Conservation (phyloP, 179 eudicot species). For the Beta macrorhiza region DNA sequence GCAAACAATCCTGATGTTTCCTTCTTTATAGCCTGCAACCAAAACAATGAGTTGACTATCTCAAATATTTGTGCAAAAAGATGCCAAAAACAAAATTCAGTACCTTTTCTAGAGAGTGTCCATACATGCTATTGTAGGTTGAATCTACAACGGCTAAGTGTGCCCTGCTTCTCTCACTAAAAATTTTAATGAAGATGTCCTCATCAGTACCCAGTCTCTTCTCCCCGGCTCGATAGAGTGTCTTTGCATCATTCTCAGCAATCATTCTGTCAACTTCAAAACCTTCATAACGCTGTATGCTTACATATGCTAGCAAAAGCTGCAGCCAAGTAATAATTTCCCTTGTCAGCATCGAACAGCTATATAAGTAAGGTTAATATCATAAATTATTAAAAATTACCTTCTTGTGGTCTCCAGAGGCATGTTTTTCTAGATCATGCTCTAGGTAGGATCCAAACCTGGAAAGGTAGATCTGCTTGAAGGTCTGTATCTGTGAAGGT, state of each 20-base stretch:
- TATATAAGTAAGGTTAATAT: not conserved
- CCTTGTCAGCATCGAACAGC: not conserved
- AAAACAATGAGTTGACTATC: constrained; percentile 7
- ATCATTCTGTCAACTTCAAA: constrained; percentile 57
- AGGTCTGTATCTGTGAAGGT: constrained; percentile 43
- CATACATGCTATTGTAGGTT: constrained; percentile 55
- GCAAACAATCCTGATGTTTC: constrained; percentile 76
- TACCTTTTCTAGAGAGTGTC: constrained; percentile 68
- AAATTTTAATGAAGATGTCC: constrained; percentile 58
- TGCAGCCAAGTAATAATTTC: constrained; percentile 26
- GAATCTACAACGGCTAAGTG: constrained; percentile 68
- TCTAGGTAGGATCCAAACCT: constrained; percentile 45
- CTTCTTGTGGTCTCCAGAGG: constrained; percentile 51
- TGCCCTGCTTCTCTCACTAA: constrained; percentile 73
- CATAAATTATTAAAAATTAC: constrained; percentile 23
- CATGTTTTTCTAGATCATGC: constrained; percentile 42
- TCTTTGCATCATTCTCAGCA: constrained; percentile 68
- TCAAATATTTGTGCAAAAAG: not conserved
- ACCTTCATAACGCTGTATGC: constrained; percentile 66
- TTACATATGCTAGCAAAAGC: constrained; percentile 68
- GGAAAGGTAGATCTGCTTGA: constrained; percentile 47
- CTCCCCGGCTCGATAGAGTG: constrained; percentile 85
- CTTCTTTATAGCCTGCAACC: constrained; percentile 69
- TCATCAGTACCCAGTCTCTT: constrained; percentile 88
- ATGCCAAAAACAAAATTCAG: not conserved